These are phyloP conservation scores for Carallia brachiata DNA, from an alignment of 345 rosid species.

Conservation along the genomic window DNA sequence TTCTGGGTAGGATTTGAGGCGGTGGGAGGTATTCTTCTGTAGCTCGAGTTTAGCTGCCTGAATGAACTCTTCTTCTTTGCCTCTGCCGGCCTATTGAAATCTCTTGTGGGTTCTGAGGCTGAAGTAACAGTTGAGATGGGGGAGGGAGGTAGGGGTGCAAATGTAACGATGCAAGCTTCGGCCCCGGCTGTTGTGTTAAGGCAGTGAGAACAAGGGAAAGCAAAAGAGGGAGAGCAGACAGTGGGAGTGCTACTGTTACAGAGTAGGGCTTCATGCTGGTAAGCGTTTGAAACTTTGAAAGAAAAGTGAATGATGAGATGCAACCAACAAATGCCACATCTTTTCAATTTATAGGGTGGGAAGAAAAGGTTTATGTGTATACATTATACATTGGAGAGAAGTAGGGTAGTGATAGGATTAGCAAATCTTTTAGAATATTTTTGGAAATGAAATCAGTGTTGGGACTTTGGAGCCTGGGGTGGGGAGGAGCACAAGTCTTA, in stretches of 20 bases:
- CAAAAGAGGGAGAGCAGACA: constrained; percentile 36
- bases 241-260: constrained; percentile 1
- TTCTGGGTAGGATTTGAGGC: constrained; percentile 4
- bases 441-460: too few species aligned
- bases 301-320: background rate
- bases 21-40: background rate
- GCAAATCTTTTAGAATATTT: too few species aligned
- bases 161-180: constrained; percentile 33
- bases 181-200: constrained; percentile 27
- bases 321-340: too few species aligned
- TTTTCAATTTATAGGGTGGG: too few species aligned
- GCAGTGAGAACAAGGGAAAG: constrained; percentile 40
- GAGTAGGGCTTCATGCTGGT: constrained; percentile 44
- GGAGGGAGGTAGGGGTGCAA: background rate
- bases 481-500: too few species aligned
- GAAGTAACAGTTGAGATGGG: background rate
- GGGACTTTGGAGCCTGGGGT: too few species aligned
- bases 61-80: constrained; percentile 1
- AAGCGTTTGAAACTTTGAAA: background rate
- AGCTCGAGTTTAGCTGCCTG: constrained; percentile 1
- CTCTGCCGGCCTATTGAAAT: constrained; percentile 27
- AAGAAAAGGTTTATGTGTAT: too few species aligned
- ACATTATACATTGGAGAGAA: too few species aligned
- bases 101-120: background rate
- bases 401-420: too few species aligned